phyloP scores from a whole-genome alignment of 1,284 basidiomycete species.

The Hemileia vastatrix region DNA sequence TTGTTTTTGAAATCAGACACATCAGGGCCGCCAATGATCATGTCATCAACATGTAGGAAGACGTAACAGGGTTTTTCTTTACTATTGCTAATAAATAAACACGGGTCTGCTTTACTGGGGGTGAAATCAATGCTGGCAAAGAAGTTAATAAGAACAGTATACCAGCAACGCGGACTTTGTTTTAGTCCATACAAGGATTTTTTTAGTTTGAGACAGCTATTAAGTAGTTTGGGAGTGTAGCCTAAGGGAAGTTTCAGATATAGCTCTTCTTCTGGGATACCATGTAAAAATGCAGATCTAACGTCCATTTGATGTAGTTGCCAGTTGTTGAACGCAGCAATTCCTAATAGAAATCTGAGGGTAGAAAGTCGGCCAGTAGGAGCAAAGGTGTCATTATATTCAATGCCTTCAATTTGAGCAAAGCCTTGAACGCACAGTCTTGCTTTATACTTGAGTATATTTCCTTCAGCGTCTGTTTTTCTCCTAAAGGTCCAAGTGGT shows the following conservation, averaged over 20 bases:
- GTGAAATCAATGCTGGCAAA: neutral
- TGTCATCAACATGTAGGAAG: neutral
- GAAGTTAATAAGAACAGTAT: neutral
- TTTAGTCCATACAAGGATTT: slow-evolving; percentile 1
- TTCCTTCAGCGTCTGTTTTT: neutral
- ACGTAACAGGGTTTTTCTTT: neutral
- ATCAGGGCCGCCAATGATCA: slow-evolving; percentile 3
- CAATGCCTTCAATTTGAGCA: slow-evolving; percentile 2
- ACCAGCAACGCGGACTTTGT: neutral
- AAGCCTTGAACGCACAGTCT: neutral
- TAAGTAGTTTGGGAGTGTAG: no score
- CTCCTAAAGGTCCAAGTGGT: neutral
- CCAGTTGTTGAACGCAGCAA: neutral
- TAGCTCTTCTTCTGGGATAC: neutral
- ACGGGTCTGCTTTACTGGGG: neutral
- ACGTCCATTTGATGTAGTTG: slow-evolving; percentile 3
- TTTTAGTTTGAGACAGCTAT: neutral
- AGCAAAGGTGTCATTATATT: slow-evolving; percentile 1
- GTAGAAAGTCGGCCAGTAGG: neutral
- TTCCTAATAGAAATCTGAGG: neutral
- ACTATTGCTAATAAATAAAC: neutral
- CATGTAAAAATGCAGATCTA: neutral
- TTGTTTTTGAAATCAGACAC: neutral
- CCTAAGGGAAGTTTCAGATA: neutral
- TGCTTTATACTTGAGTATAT: slow-evolving; percentile 1